A percentile compares a stretch with the other conserved stretches of the same genome.
These are phyloP conservation scores for Amylostereum chailletii DNA, from an alignment of 1,284 basidiomycete species.

Conservation along the genomic window DNA sequence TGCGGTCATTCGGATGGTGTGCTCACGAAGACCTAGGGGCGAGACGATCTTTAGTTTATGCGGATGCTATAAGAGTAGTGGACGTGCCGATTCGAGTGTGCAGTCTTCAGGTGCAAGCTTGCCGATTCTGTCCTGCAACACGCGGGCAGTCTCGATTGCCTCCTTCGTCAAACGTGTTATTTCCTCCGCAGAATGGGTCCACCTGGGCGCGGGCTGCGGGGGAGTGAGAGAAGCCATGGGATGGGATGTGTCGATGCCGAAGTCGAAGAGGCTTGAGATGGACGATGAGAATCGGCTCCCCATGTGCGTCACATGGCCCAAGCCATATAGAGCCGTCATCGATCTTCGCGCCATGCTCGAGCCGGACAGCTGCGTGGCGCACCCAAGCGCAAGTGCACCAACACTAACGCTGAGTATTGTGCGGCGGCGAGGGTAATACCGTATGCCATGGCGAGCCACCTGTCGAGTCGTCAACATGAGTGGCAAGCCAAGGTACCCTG, in stretches of 20 bases:
- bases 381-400: too few relatives aligned
- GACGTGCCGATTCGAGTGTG: slow-evolving; percentile 46
- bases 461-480: too few relatives aligned
- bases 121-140: slow-evolving; percentile 52
- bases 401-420: too few relatives aligned
- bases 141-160: slow-evolving; percentile 48
- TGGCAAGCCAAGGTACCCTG: too few relatives aligned
- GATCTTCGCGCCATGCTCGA: too few relatives aligned
- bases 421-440: too few relatives aligned
- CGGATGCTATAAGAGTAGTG: neutral
- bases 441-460: too few relatives aligned
- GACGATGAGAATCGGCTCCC: too few relatives aligned
- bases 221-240: slow-evolving; percentile 43
- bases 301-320: too few relatives aligned
- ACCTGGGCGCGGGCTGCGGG: slow-evolving; percentile 59
- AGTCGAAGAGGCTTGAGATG: too few relatives aligned
- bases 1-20: neutral
- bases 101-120: slow-evolving; percentile 49
- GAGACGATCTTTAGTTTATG: neutral
- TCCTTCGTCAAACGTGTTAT: slow-evolving; percentile 51
- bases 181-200: slow-evolving; percentile 61
- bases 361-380: too few relatives aligned
- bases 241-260: neutral
- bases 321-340: too few relatives aligned
- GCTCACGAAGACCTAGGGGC: slow-evolving; percentile 60